Percentiles rank a stretch among this genome's conserved stretches.
Conservation (phyloP, 2,329 filamentous ascomycete species). For the Colletotrichum brevisporum region DNA sequence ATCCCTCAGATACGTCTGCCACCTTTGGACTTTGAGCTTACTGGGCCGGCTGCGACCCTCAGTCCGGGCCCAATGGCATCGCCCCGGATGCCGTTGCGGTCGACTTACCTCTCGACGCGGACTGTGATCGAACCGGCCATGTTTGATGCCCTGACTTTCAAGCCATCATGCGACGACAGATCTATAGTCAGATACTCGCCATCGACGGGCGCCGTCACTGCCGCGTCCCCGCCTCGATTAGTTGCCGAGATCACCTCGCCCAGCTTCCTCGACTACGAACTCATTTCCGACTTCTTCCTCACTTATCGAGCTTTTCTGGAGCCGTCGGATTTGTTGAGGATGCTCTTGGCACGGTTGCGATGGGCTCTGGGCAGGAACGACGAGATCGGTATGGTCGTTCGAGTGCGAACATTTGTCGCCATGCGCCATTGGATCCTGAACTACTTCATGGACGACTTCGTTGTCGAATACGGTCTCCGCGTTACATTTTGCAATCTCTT, state of each 20-base stretch:
- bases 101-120: slow-evolving; percentile 64
- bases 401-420: slow-evolving; percentile 95
- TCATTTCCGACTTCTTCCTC: slow-evolving; percentile 97
- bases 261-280: slow-evolving; percentile 94
- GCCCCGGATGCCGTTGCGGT: slow-evolving; percentile 58
- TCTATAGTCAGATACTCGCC: slow-evolving; percentile 86
- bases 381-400: slow-evolving; percentile 92
- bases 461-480: slow-evolving; percentile 80
- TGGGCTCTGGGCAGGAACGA: slow-evolving; percentile 88
- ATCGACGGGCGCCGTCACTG: slow-evolving; percentile 80
- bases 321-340: slow-evolving; percentile 80
- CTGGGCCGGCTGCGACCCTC: slow-evolving; percentile 41
- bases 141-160: slow-evolving; percentile 85
- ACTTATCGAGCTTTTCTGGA: slow-evolving; percentile 93
- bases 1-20: slow-evolving; percentile 53
- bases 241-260: slow-evolving; percentile 98
- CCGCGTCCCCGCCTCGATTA: slow-evolving; percentile 90
- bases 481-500: slow-evolving; percentile 84
- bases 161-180: slow-evolving; percentile 83
- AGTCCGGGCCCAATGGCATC: slow-evolving; percentile 46
- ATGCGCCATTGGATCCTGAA: slow-evolving; percentile 98
- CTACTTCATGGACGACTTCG: slow-evolving; percentile 96
- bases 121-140: slow-evolving; percentile 78
- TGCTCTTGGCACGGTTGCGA: slow-evolving; percentile 85
- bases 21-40: slow-evolving; percentile 33